Evolutionary conservation across 1,284 basidiomycete genomes (phyloP).

Genomic region (Pholiota adiposa): DNA sequence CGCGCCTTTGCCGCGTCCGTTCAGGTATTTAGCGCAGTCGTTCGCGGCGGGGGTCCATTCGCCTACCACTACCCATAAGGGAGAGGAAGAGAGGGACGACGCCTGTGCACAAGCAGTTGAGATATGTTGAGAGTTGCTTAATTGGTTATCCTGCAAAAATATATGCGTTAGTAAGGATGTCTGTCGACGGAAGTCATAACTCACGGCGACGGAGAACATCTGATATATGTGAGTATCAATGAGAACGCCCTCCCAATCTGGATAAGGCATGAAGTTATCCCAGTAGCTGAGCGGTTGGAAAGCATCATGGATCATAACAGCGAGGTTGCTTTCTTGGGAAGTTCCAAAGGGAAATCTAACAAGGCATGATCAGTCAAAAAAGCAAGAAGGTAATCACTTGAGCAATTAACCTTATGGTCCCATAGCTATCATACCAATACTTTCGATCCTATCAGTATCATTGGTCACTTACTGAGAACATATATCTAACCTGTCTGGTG

Average conservation of each 20-base stretch:
- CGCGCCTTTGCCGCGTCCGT: constrained; percentile 70
- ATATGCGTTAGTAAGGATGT: background rate
- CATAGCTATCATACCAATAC: constrained; percentile 78
- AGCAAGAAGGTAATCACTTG: too few relatives aligned
- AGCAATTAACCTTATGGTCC: constrained; percentile 65
- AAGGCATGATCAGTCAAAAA: too few relatives aligned
- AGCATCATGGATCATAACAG: constrained; percentile 84
- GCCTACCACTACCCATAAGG: constrained; percentile 80
- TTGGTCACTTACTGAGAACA: too few relatives aligned
- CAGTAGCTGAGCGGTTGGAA: constrained; percentile 80
- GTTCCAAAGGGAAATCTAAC: constrained; percentile 57
- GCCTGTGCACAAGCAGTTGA: constrained; percentile 59
- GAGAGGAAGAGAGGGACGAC: constrained; percentile 52
- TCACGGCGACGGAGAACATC: constrained; percentile 69
- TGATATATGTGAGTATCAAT: constrained; percentile 88
- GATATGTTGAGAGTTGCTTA: constrained; percentile 66
- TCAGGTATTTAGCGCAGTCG: constrained; percentile 85
- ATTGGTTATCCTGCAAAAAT: constrained; percentile 49
- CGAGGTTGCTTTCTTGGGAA: constrained; percentile 58
- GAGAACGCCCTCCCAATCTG: constrained; percentile 66
- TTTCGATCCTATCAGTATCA: constrained; percentile 21
- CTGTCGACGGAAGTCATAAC: constrained; percentile 18
- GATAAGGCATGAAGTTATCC: constrained; percentile 67
- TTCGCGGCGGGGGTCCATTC: constrained; percentile 86
- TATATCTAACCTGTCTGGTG: constrained; percentile 53